Conservation (phyloP, 345 rosid species). For the Moricandia arvensis region DNA sequence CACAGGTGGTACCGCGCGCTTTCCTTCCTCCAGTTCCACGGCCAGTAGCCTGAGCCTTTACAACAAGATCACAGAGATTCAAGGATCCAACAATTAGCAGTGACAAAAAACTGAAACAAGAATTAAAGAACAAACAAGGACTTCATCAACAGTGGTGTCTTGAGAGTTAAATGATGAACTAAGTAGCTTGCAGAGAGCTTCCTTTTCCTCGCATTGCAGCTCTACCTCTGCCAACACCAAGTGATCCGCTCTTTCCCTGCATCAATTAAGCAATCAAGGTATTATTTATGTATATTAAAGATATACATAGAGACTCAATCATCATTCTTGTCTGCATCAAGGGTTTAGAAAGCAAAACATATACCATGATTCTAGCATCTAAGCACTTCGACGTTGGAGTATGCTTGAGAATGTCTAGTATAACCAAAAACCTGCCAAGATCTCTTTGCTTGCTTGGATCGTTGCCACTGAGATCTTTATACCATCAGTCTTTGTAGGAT, state of each 20-base stretch:
- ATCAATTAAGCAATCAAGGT: constrained; percentile 20
- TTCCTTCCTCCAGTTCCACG: constrained; percentile 89
- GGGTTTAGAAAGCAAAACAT: constrained; percentile 5
- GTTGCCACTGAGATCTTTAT: too few species aligned
- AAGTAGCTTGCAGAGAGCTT: too few species aligned
- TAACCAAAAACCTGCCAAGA: constrained; percentile 86
- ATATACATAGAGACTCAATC: background rate
- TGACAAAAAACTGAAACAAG: constrained; percentile 10
- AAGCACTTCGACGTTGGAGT: constrained; percentile 98
- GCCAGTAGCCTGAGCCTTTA: constrained; percentile 72
- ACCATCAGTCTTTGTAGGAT: too few species aligned
- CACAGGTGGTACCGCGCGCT: constrained; percentile 68
- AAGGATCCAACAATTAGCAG: constrained; percentile 13
- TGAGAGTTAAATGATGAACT: background rate
- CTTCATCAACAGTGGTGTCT: background rate
- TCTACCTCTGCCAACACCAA: constrained; percentile 99
- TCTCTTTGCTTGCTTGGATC: too few species aligned
- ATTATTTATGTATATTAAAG: background rate
- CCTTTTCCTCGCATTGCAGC: constrained; percentile 75
- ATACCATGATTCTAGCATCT: constrained; percentile 97
- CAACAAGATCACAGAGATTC: background rate
- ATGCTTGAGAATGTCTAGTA: constrained; percentile 97
- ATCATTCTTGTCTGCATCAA: constrained; percentile 2
- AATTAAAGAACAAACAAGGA: background rate
- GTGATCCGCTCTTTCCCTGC: constrained; percentile 95